Evolutionary conservation across 1,284 basidiomycete species (phyloP).

Genomic region (Sanghuangporus baumii): DNA sequence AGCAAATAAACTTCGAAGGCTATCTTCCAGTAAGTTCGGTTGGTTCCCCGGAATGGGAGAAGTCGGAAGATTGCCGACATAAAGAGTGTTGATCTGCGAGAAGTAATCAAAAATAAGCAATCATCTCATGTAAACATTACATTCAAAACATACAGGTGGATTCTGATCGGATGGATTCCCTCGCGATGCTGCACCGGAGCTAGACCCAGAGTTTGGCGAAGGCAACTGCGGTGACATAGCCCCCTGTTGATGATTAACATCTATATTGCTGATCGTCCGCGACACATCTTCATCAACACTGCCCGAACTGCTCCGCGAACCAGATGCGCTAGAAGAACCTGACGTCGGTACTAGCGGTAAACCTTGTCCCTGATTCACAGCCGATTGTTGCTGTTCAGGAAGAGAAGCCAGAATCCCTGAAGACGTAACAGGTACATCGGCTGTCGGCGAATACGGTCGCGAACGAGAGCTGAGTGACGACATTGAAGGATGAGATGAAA

Average conservation of each 20-base stretch:
- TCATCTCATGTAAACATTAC: not conserved
- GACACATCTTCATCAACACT: slow-evolving; percentile 37
- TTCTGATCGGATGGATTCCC: slow-evolving; percentile 81
- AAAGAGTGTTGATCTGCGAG: slow-evolving; percentile 82
- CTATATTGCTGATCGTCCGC: slow-evolving; percentile 38
- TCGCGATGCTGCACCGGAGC: slow-evolving; percentile 27
- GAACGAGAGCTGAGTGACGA: slow-evolving; percentile 26
- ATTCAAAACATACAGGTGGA: slow-evolving; percentile 58
- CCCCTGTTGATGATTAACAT: slow-evolving; percentile 47
- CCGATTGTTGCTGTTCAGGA: slow-evolving; percentile 10
- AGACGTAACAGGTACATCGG: slow-evolving; percentile 16
- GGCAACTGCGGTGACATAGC: slow-evolving; percentile 40
- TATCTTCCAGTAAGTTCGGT: slow-evolving; percentile 79
- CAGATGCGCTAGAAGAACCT: slow-evolving; percentile 32
- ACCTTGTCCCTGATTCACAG: not conserved
- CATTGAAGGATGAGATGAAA: slow-evolving; percentile 28
- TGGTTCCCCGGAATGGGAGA: slow-evolving; percentile 64
- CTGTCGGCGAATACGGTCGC: slow-evolving; percentile 28
- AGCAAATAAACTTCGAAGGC: slow-evolving; percentile 76
- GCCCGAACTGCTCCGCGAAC: slow-evolving; percentile 34
- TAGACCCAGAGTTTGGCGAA: slow-evolving; percentile 38
- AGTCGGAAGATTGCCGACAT: slow-evolving; percentile 90
- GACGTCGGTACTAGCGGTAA: slow-evolving; percentile 28
- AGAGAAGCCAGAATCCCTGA: slow-evolving; percentile 4
- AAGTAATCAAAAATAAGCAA: slow-evolving; percentile 8